Conservation (phyloP, 2,329 filamentous ascomycete species). For the Bisporella sp. region DNA sequence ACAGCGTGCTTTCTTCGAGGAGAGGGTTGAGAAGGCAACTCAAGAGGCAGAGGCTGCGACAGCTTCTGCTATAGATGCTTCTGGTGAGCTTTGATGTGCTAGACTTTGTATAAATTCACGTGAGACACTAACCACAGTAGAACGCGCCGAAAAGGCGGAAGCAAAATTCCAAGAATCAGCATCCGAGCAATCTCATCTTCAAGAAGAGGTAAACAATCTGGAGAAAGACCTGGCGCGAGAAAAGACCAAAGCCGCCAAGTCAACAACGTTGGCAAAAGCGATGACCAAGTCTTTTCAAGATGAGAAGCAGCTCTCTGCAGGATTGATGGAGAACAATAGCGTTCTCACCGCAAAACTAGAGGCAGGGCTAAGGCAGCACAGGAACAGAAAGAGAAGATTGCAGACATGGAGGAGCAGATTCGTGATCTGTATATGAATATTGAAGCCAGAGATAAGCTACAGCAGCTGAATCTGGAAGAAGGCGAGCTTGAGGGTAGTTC, state of each 20-base stretch:
- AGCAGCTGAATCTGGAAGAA: constrained; percentile 51
- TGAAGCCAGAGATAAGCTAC: constrained; percentile 72
- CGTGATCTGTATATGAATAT: constrained; percentile 85
- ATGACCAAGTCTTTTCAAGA: constrained; percentile 73
- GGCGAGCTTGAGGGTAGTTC: constrained; percentile 68
- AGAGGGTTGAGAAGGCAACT: constrained; percentile 79
- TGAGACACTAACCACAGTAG: no score
- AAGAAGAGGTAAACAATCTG: constrained; percentile 52
- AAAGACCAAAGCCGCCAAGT: constrained; percentile 60
- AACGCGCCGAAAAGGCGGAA: constrained; percentile 41
- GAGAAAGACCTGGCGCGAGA: constrained; percentile 69
- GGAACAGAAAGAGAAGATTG: constrained; percentile 79
- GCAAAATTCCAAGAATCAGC: constrained; percentile 46
- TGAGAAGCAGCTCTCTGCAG: constrained; percentile 78
- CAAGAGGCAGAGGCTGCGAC: constrained; percentile 79
- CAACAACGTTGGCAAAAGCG: constrained; percentile 67
- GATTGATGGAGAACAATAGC: constrained; percentile 74
- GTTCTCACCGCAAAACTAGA: constrained; percentile 62
- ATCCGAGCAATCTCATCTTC: constrained; percentile 40
- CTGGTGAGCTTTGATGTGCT: constrained; percentile 9
- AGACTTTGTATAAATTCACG: no score
- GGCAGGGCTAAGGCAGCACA: constrained; percentile 53
- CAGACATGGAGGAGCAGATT: constrained; percentile 80
- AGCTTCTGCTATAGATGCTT: constrained; percentile 57
- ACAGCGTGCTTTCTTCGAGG: constrained; percentile 90